Conservation (phyloP, 768 basidiomycete species). For the Ramaria sp. region DNA sequence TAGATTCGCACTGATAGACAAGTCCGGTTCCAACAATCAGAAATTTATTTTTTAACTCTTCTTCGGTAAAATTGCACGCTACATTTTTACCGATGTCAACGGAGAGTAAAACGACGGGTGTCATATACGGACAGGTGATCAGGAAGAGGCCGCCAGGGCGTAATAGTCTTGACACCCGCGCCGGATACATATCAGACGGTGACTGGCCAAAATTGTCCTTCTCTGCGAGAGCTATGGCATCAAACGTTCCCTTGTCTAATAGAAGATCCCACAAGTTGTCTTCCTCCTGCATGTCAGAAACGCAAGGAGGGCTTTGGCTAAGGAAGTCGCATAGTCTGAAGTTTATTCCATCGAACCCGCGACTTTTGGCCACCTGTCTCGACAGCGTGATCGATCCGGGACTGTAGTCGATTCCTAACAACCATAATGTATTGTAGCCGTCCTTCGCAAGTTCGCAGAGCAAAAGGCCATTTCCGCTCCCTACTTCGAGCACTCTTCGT, state of each 20-base stretch:
- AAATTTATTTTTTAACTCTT: constrained; percentile 54
- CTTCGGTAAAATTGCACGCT: constrained; percentile 83
- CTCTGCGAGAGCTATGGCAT: constrained; percentile 67
- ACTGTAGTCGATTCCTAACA: constrained; percentile 73
- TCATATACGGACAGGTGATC: constrained; percentile 56
- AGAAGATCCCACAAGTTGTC: constrained; percentile 55
- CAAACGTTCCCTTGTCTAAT: constrained; percentile 83
- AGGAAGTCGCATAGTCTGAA: constrained; percentile 63
- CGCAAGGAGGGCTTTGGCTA: constrained; percentile 31
- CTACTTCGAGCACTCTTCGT: constrained; percentile 55
- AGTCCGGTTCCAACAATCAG: constrained; percentile 36
- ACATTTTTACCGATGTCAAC: background rate
- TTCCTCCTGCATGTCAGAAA: constrained; percentile 12
- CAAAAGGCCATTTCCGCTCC: constrained; percentile 71
- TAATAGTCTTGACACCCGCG: constrained; percentile 42
- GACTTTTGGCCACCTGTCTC: constrained; percentile 38
- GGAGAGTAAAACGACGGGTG: background rate
- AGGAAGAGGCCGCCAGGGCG: constrained; percentile 62
- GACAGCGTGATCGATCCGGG: constrained; percentile 58
- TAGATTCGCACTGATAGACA: constrained; percentile 47
- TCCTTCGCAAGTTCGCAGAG: constrained; percentile 61
- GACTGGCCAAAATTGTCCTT: constrained; percentile 43
- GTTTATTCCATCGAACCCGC: constrained; percentile 30
- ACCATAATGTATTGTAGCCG: constrained; percentile 41
- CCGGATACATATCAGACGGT: constrained; percentile 51